Base-by-base conservation (phyloP, 164 flowering plant genomes). In the Berberis thunbergii region DNA sequence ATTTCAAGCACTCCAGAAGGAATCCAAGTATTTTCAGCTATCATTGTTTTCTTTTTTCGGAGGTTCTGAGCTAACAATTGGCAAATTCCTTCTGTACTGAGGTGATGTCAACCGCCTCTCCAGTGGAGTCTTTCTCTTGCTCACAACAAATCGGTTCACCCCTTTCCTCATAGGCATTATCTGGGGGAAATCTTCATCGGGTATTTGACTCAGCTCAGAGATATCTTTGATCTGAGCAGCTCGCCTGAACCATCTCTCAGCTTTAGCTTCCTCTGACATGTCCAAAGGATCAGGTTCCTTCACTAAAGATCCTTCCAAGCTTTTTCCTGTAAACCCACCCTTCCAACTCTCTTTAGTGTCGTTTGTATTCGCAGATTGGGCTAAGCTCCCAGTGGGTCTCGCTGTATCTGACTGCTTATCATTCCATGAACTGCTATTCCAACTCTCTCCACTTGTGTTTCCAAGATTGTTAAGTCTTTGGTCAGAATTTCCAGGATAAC, bases 91-190 rank as follows among this genome's bases (percentile, higher is more conserved):
- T 61, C 90, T 72, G 68, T 91, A 89, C 71, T 85, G 93, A 11
- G 87, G 86, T 48, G 96, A 89, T 2, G 97, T 84, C 70, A 94
- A 70, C 79, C 99, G 81, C 66, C 97, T 78, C 76, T 94, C 99
- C 57, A 91, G 59, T 7, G 99, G 96, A 0, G 97, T 94, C 74
- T 94, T 91, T 78, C 99, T 79, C 81, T 91, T 94, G 87, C 97
- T 94, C 63, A 94, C 96, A 2, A 94, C 99, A 61, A 94, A 94
- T 61, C 99, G 73, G 70, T 94, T 94, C 49, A 91, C 96, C 41
- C 99, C 99, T 72, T 91, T 91, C 70, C 97, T 70, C 97, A 94
- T 87, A 12, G 99, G 99, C 99, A 94, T 94, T 78, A 94, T 94
- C 8, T 85, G 78, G 1, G 99, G 99, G 70, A 94, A 94, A 62